phyloP scores from a whole-genome alignment of 495 filamentous ascomycete genomes.

The Extremus antarcticus region DNA sequence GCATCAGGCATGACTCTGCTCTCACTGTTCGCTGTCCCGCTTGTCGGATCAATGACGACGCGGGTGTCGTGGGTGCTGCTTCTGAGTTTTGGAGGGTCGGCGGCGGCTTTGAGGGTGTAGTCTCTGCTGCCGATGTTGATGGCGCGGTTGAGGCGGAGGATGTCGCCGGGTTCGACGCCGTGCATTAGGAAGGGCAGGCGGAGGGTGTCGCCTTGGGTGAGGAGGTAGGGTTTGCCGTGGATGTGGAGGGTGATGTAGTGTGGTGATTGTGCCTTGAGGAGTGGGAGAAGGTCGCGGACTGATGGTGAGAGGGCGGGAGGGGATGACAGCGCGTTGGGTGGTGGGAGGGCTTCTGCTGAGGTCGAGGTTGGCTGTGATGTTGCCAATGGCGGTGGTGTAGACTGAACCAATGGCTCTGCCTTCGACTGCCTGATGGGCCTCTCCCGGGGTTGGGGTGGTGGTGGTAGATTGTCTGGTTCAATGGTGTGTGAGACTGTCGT shows the following conservation, averaged over 20 bases:
- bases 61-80: constrained; percentile 4
- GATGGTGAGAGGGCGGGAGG: constrained; percentile 40
- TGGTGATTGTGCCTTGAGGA: constrained; percentile 62
- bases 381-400: constrained; percentile 8
- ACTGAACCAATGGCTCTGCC: background rate
- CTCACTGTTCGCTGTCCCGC: background rate
- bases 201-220: constrained; percentile 73
- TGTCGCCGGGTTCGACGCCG: constrained; percentile 66
- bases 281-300: constrained; percentile 58
- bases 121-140: constrained; percentile 71
- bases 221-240: constrained; percentile 78
- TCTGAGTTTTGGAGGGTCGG: constrained; percentile 13
- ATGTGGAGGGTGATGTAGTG: constrained; percentile 86
- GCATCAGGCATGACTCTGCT: background rate
- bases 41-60: constrained; percentile 4
- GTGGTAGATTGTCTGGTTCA: constrained; percentile 23
- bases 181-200: constrained; percentile 95
- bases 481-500: constrained; percentile 30
- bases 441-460: constrained; percentile 20
- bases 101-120: constrained; percentile 64
- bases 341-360: constrained; percentile 22
- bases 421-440: constrained; percentile 4
- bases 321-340: constrained; percentile 22
- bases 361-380: constrained; percentile 23
- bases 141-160: constrained; percentile 77